Percentiles rank a stretch among this genome's conserved stretches.
Evolutionary conservation across 129 eudicot genomes (phyloP).

Genomic region (Artemisia annua): DNA sequence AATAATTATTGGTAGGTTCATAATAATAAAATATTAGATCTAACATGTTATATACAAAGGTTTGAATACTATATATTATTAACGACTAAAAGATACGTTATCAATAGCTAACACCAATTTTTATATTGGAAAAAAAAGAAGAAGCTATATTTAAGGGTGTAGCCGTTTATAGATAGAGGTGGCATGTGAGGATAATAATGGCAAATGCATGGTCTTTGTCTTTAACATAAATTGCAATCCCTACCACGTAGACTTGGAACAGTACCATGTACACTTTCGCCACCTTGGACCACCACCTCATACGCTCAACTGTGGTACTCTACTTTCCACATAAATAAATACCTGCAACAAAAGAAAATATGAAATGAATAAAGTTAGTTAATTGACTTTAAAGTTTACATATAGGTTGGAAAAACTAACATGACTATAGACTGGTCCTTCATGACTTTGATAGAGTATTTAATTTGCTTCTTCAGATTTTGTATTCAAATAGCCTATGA

Average conservation of each 20-base stretch:
- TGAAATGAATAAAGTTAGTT: background rate
- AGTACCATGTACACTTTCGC: conserved; percentile 9
- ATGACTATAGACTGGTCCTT: background rate
- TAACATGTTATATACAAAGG: background rate
- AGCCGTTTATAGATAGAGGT: conserved; percentile 28
- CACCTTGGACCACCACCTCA: conserved; percentile 42
- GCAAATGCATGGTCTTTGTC: conserved; percentile 34
- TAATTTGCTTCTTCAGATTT: background rate
- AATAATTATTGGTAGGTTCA: background rate
- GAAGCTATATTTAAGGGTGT: background rate
- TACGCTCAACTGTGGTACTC: background rate
- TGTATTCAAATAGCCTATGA: background rate
- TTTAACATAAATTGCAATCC: conserved; percentile 22
- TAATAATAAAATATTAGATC: background rate
- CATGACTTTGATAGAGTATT: background rate
- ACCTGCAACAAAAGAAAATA: background rate
- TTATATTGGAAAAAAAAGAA: background rate
- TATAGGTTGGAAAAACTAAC: background rate
- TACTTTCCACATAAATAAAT: background rate
- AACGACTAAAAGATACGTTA: no score
- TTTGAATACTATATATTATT: background rate
- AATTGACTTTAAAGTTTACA: background rate
- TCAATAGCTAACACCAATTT: background rate
- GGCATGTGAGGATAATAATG: conserved; percentile 37
- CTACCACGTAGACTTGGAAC: conserved; percentile 33